Percentiles rank a stretch among this genome's conserved stretches.
phyloP scores from a whole-genome alignment of 495 filamentous ascomycete species.

The Tuber calosporum region DNA sequence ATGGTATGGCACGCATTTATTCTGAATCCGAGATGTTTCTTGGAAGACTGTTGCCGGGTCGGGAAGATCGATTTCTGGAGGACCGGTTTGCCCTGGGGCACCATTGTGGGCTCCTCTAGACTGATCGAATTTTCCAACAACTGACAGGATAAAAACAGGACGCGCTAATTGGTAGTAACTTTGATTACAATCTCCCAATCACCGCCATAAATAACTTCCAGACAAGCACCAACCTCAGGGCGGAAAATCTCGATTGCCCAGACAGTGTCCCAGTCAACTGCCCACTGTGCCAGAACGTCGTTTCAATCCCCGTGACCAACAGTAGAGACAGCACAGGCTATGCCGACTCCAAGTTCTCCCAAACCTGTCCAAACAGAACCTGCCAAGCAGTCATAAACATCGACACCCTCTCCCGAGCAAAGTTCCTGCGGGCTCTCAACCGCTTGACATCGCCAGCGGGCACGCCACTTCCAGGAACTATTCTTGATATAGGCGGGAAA shows the following conservation, averaged over 20 bases:
- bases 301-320: not conserved
- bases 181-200: not conserved
- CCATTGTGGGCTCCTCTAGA: slow-evolving; percentile 40
- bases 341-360: not conserved
- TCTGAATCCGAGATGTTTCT: slow-evolving; percentile 67
- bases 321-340: not conserved
- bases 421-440: not conserved
- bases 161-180: not conserved
- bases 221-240: not conserved
- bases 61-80: slow-evolving; percentile 57
- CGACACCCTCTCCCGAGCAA: not conserved
- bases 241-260: not conserved
- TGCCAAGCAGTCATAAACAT: not conserved
- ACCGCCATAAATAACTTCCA: not conserved
- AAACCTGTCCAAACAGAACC: not conserved
- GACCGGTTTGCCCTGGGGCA: slow-evolving; percentile 62
- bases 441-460: not conserved
- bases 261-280: not conserved
- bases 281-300: not conserved
- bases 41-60: slow-evolving; percentile 65
- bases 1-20: slow-evolving; percentile 85
- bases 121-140: not conserved
- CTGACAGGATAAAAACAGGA: not conserved
- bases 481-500: not conserved
- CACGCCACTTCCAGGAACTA: not conserved